These are phyloP conservation scores for Aspergillus ostianus DNA, from an alignment of 495 filamentous ascomycete species.

Conservation along the genomic window DNA sequence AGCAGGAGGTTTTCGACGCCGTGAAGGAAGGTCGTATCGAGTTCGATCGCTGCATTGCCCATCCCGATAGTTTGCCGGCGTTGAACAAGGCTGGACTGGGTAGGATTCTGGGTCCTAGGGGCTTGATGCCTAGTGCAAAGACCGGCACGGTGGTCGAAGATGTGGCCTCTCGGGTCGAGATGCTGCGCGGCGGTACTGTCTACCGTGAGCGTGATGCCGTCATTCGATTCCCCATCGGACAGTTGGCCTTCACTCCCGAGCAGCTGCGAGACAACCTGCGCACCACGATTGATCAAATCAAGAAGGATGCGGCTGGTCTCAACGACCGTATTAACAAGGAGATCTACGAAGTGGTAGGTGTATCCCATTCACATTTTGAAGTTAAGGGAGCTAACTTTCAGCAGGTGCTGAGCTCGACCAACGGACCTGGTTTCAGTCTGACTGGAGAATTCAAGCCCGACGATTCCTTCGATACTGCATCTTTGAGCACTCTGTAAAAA, in stretches of 20 bases:
- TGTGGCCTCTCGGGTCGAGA: constrained; percentile 64
- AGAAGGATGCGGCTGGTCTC: constrained; percentile 68
- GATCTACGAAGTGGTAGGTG: constrained; percentile 79
- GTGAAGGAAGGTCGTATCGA: constrained; percentile 72
- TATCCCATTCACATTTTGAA: background rate
- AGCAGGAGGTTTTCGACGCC: constrained; percentile 77
- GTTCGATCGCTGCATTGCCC: constrained; percentile 88
- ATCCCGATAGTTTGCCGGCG: constrained; percentile 67
- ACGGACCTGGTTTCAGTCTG: constrained; percentile 81
- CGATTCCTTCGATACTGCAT: constrained; percentile 51
- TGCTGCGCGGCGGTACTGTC: constrained; percentile 77
- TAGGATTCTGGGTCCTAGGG: constrained; percentile 79
- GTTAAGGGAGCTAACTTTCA: constrained; percentile 12
- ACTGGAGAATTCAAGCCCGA: constrained; percentile 70
- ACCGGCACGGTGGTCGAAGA: constrained; percentile 82
- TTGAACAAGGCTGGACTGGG: constrained; percentile 77
- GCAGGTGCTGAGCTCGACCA: constrained; percentile 83
- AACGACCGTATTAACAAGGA: constrained; percentile 75
- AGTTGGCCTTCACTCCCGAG: constrained; percentile 85
- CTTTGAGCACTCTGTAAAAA: constrained; percentile 44
- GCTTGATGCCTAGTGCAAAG: constrained; percentile 89
- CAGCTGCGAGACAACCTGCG: constrained; percentile 83
- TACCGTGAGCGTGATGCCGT: constrained; percentile 86
- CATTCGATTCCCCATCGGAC: constrained; percentile 83
- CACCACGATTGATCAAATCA: constrained; percentile 70